Evolutionary conservation across 208 protist species (phyloP).

Genomic region (Wallacemonas collosoma): DNA sequence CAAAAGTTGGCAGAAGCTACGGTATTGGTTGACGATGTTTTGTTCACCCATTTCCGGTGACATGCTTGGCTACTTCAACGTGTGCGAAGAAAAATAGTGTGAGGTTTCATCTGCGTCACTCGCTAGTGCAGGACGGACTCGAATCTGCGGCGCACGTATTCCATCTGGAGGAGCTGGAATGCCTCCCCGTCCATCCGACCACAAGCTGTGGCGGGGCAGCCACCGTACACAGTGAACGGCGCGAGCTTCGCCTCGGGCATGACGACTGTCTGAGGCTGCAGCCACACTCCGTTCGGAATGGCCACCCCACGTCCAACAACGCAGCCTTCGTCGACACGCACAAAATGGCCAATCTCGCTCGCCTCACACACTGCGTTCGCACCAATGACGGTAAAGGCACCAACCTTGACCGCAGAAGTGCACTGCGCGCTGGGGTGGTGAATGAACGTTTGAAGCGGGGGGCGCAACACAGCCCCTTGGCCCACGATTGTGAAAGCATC

Average conservation of each 20-base stretch:
- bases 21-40: too few species aligned
- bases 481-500: slow-evolving; percentile 37
- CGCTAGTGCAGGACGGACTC: not conserved
- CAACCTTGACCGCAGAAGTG: slow-evolving; percentile 32
- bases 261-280: slow-evolving; percentile 48
- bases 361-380: slow-evolving; percentile 58
- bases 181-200: slow-evolving; percentile 39
- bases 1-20: too few species aligned
- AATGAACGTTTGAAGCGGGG: slow-evolving; percentile 47
- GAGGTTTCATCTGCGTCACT: not conserved
- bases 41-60: too few species aligned
- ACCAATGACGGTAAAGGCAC: slow-evolving; percentile 55
- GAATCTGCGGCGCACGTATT: slow-evolving; percentile 33
- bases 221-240: slow-evolving; percentile 62
- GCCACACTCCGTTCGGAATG: slow-evolving; percentile 66
- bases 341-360: slow-evolving; percentile 46
- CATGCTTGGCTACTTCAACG: too few species aligned
- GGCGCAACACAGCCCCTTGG: slow-evolving; percentile 43
- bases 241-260: slow-evolving; percentile 50
- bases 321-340: slow-evolving; percentile 60
- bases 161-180: slow-evolving; percentile 43
- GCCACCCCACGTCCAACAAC: slow-evolving; percentile 51
- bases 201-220: slow-evolving; percentile 44
- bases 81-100: too few species aligned
- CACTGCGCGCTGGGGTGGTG: slow-evolving; percentile 37